Conservation (phyloP, 2,329 filamentous ascomycete genomes). For the Phaeosphaeria sp. region DNA sequence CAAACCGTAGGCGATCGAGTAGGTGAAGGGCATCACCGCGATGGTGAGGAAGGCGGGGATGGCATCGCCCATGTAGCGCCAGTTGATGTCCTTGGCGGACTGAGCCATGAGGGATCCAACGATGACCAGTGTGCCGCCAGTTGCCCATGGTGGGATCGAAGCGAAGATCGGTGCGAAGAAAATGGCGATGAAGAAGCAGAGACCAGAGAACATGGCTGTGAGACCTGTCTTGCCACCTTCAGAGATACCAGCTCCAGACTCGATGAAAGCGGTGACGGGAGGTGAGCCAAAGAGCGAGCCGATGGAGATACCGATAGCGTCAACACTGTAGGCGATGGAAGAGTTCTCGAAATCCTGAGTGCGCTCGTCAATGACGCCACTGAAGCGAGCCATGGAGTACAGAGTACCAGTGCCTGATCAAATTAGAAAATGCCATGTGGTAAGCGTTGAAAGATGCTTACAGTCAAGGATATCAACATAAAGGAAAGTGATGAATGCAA, state of each 20-base stretch:
- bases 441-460: constrained; percentile 11
- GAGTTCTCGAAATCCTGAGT: constrained; percentile 90
- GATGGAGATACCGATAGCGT: constrained; percentile 81
- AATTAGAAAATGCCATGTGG: constrained; percentile 2
- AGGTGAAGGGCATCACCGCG: constrained; percentile 87
- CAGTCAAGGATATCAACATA: constrained; percentile 90
- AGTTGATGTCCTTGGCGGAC: constrained; percentile 84
- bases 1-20: constrained; percentile 85
- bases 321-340: constrained; percentile 81
- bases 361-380: constrained; percentile 77
- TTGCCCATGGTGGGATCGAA: constrained; percentile 88
- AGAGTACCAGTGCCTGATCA: constrained; percentile 71
- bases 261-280: constrained; percentile 85
- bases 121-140: constrained; percentile 84
- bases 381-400: constrained; percentile 89
- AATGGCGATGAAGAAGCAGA: constrained; percentile 80
- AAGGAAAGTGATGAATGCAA: constrained; percentile 86
- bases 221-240: constrained; percentile 86
- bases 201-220: constrained; percentile 78
- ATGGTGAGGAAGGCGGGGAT: constrained; percentile 86
- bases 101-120: constrained; percentile 88
- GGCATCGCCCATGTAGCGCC: constrained; percentile 80
- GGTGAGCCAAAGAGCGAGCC: constrained; percentile 79
- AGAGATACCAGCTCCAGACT: constrained; percentile 88
- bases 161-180: constrained; percentile 93